Evolutionary conservation across 495 filamentous ascomycete genomes (phyloP).

Genomic region (Xylaria curta): DNA sequence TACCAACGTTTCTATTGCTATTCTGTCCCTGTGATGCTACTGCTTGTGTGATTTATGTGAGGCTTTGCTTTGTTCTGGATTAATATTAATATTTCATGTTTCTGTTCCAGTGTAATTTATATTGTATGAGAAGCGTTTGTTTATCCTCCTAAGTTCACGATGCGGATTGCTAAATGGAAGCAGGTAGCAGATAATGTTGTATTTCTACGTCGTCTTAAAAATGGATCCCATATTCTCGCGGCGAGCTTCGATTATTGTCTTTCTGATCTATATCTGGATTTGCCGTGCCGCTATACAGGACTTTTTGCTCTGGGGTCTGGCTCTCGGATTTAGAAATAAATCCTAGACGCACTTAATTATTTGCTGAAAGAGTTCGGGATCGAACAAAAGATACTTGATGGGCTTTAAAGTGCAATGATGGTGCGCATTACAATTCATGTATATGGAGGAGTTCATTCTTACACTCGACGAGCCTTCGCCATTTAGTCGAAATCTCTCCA

Average conservation of each 20-base stretch:
- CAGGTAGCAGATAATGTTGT: background rate
- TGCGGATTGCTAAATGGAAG: background rate
- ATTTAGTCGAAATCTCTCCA: background rate
- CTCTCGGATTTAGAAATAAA: background rate
- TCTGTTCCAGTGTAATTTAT: background rate
- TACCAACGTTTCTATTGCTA: slow-evolving; percentile 21
- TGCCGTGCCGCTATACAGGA: background rate
- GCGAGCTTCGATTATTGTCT: background rate
- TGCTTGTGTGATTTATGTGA: background rate
- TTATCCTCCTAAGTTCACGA: background rate
- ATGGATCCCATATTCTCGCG: background rate
- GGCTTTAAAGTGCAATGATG: background rate
- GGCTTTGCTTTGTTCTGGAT: background rate
- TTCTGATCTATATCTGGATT: background rate
- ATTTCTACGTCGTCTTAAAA: background rate
- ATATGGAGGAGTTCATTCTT: background rate
- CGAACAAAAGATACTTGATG: background rate
- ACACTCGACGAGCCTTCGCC: background rate
- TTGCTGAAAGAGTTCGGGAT: background rate
- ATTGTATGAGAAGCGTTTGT: background rate
- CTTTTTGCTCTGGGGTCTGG: background rate
- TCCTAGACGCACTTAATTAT: background rate
- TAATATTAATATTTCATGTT: background rate
- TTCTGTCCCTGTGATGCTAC: background rate
- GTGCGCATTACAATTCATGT: background rate